Percentiles rank a stretch among this genome's conserved stretches.
Evolutionary conservation across 1,284 basidiomycete genomes (phyloP).

Genomic region (Tetrapyrgos nigripes): DNA sequence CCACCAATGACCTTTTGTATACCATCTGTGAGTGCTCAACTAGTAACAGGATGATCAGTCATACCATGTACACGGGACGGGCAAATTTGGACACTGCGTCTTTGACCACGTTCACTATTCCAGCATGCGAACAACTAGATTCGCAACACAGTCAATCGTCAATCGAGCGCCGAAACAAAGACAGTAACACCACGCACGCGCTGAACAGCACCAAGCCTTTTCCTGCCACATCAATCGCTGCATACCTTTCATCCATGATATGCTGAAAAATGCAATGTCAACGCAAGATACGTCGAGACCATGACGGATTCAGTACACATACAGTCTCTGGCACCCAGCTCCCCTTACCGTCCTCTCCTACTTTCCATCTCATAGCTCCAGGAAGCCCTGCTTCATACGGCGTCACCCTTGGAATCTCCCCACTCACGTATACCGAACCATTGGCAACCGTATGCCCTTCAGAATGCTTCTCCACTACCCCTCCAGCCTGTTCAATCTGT

Average conservation of each 20-base stretch:
- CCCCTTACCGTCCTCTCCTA: constrained; percentile 39
- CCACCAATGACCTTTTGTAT: constrained; percentile 77
- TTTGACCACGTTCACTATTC: constrained; percentile 82
- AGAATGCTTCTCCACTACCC: constrained; percentile 57
- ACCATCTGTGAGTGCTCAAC: constrained; percentile 4
- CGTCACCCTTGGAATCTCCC: constrained; percentile 77
- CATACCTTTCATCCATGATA: constrained; percentile 85
- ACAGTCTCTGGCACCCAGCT: constrained; percentile 77
- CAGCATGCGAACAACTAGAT: constrained; percentile 79
- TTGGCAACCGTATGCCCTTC: constrained; percentile 69
- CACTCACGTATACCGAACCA: constrained; percentile 75
- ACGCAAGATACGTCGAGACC: neutral
- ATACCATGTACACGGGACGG: constrained; percentile 78
- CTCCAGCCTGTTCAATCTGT: constrained; percentile 63
- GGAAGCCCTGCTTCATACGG: constrained; percentile 71
- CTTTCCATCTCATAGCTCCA: constrained; percentile 71
- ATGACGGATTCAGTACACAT: constrained; percentile 18
- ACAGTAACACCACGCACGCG: constrained; percentile 55
- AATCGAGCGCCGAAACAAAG: neutral
- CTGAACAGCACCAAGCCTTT: constrained; percentile 85
- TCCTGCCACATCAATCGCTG: constrained; percentile 75
- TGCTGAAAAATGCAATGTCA: constrained; percentile 47
- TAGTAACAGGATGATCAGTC: constrained; percentile 4
- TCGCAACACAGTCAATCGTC: neutral
- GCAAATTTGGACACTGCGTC: constrained; percentile 66